Percentiles rank a stretch among this genome's conserved stretches.
phyloP scores from a whole-genome alignment of 345 rosid species.

The Bruguiera sexangula region DNA sequence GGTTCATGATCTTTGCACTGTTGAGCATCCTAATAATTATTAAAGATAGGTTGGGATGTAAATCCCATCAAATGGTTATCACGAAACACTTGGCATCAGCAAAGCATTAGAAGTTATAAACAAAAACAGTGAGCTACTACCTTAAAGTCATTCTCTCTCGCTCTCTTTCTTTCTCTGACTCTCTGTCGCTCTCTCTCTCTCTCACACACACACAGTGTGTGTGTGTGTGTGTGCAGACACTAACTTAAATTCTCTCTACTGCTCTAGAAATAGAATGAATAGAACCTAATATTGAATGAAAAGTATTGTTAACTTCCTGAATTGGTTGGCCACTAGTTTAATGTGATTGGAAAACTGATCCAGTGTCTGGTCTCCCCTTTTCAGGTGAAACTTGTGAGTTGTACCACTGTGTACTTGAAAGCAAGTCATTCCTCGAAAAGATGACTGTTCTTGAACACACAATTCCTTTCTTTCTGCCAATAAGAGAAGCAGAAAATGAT shows the following conservation, averaged over 20 bases:
- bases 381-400: conserved; percentile 83
- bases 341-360: conserved; percentile 17
- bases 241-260: too few species aligned
- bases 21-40: not conserved
- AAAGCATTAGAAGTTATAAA: not conserved
- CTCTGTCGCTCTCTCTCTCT: too few species aligned
- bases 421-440: conserved; percentile 92
- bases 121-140: too few species aligned
- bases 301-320: too few species aligned
- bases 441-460: conserved; percentile 94
- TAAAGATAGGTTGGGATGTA: not conserved
- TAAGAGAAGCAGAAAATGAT: conserved; percentile 85
- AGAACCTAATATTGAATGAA: too few species aligned
- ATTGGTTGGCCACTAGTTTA: not conserved
- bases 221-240: too few species aligned
- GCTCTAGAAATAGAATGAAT: not conserved
- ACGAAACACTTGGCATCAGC: not conserved
- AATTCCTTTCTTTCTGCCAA: conserved; percentile 87
- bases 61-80: not conserved
- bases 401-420: conserved; percentile 86
- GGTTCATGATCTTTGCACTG: not conserved
- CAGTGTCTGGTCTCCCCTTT: conserved; percentile 1
- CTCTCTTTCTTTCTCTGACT: too few species aligned
- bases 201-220: too few species aligned
- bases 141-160: too few species aligned